phyloP scores from a whole-genome alignment of 768 basidiomycete genomes.

The Lactarius trivialis region DNA sequence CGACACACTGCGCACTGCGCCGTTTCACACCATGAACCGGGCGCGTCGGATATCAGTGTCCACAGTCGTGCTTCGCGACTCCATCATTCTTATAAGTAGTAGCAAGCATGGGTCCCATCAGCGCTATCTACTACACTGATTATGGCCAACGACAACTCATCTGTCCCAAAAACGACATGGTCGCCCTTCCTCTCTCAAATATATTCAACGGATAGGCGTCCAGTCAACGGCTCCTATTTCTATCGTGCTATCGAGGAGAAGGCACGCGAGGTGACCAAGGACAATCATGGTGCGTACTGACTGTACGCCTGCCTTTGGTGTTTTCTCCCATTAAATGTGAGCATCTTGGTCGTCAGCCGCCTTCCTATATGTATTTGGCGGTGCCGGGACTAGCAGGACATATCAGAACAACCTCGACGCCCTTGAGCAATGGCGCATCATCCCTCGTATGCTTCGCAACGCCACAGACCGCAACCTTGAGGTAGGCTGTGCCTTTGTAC shows the following conservation, averaged over 20 bases:
- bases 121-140: neutral
- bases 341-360: conserved; percentile 37
- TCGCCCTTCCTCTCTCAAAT: neutral
- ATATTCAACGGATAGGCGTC: neutral
- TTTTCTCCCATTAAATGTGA: neutral
- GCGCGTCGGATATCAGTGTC: neutral
- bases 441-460: conserved; percentile 74
- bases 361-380: conserved; percentile 72
- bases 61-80: neutral
- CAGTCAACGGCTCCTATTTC: conserved; percentile 48
- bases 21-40: neutral
- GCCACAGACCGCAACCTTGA: conserved; percentile 52
- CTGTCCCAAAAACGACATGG: conserved; percentile 8
- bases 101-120: neutral
- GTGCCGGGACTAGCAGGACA: conserved; percentile 66
- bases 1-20: too few relatives aligned
- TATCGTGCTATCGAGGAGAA: conserved; percentile 59
- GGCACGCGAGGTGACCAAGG: conserved; percentile 56
- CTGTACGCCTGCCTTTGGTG: too few relatives aligned
- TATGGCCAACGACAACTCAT: neutral
- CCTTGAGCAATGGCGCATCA: conserved; percentile 61
- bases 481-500: conserved; percentile 33
- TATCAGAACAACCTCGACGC: conserved; percentile 58
- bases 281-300: conserved; percentile 41
- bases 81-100: neutral